Base-by-base conservation (phyloP, 208 protist genomes). In the Vickermania ingenoplastis region DNA sequence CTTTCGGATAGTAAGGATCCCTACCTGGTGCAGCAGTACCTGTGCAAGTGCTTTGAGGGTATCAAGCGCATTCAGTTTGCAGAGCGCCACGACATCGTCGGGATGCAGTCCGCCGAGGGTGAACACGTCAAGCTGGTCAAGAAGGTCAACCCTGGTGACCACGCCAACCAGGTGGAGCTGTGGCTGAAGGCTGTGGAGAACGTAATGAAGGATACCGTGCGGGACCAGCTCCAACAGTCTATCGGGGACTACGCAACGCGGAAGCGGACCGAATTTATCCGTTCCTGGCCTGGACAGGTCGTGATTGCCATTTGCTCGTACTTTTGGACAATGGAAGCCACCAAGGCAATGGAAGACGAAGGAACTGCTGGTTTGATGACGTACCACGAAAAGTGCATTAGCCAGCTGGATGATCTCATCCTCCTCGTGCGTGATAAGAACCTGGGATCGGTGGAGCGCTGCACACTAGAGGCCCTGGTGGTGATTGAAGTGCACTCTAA, bases 21-120 rank as follows among this genome's bases (percentile, higher is more conserved):
- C 13, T 95, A 89, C 61, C 82, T 91, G 22, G 91, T 98, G 31
- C 94, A 98, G 79, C 87, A 86, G 23, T 97, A 98, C 66, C 73
- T 98, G 64, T 87, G 79, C 67, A 98, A 98, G 74, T 97, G 91
- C 76, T 98, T 98, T 71, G 96, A 98, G 69, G 94, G 89, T 56
- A 97, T 98, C 60, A 93, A 95, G 51, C 72, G 75, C 26, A 81
- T 98, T 26, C 71, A 84, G n/a, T 97, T 98, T 57, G 73, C 75
- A 1, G 88, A 95, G 31, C 75, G 89, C 53, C 86, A 92, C 70
- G 86, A 96, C 65, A 97, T 97, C 73, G 75, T 87, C 25, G 82
- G 79, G 17, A 96, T 98, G 89, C 82, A 94, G 61, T 95, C 86
- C 23, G 74, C 84, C 1, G 89, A 97, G 72, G 91, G 91, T 1